Evolutionary conservation across 2,329 filamentous ascomycete species (phyloP), one percentile per base, ranked within the genome.

Genomic region (Penicillium sp.): DNA sequence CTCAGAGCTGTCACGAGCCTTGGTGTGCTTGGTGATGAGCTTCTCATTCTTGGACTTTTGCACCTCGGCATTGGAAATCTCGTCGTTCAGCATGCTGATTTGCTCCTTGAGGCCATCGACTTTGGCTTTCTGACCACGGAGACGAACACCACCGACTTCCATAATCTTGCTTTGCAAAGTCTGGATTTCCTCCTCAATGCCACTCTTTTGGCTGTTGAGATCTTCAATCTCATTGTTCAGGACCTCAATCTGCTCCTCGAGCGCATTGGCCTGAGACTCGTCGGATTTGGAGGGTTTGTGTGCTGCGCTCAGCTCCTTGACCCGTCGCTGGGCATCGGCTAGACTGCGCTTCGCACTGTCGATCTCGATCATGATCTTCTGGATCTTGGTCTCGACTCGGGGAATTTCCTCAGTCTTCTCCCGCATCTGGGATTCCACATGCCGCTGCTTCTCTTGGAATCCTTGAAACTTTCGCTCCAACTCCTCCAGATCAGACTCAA

Each of bases 161-260:
- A 98, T 97, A 59, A 98, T 98, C 74, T 90, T 94, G 75, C 93
- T 84, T 62, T 98, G 91, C 1, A 98, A 75, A 14, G 77, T 77
- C 68, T 94, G 91, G 68, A 98, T 97, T 65, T 97, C 93, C 17
- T 84, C 83, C 62, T 98, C 93, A 7, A 95, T 82, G 31, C 84
- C 93, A 1, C 86, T 80, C n/a, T 86, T 96, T 67, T 97, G 88
- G 7, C 79, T 75, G 46, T 82, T 87, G 7, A 98, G 77, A 56
- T 84, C 86, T 43, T 85, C 80, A 8, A 95, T 80, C 56, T 95
- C 87, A 51, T 80, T 80, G 57, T 88, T 81, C 47, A 94, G 75
- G 44, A 81, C 79, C 6, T 76, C 71, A 36, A 96, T 86, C 52
- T 84, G 87, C 62, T 87, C 88, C 57, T 94, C 80, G 9, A 98